These are phyloP conservation scores for Blastobotrys robertii DNA, from an alignment of 805 yeast genomes.

Conservation along the genomic window DNA sequence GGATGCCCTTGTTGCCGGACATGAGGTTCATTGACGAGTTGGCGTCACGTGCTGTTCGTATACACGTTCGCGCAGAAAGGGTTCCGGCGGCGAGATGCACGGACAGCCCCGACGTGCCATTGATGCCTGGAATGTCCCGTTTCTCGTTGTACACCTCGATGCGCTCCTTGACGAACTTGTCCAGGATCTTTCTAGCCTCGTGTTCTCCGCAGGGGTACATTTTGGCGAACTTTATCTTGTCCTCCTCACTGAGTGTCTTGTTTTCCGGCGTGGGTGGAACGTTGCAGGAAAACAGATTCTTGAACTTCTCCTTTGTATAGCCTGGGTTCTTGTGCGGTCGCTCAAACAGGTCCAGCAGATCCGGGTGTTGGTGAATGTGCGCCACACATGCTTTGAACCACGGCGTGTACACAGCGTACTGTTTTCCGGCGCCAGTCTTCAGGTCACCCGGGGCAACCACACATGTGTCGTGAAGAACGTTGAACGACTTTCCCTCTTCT, in stretches of 20 bases:
- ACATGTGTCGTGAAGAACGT: constrained; percentile 33
- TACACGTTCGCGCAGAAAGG: constrained; percentile 34
- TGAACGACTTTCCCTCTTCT: constrained; percentile 18
- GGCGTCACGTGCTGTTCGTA: constrained; percentile 13
- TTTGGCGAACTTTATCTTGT: constrained; percentile 16
- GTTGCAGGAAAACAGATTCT: background rate
- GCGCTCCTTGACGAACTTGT: constrained; percentile 14
- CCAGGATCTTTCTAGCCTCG: constrained; percentile 22
- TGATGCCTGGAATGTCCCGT: constrained; percentile 26
- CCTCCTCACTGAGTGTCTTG: constrained; percentile 5
- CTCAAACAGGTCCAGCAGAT: background rate
- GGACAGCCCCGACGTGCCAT: constrained; percentile 35
- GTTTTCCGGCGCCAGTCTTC: constrained; percentile 28
- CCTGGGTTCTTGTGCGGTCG: background rate
- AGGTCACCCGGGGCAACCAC: constrained; percentile 34
- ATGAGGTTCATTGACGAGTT: constrained; percentile 9
- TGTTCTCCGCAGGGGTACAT: constrained; percentile 30
- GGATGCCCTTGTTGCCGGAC: constrained; percentile 28
- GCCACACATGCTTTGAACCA: constrained; percentile 34
- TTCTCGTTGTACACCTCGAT: constrained; percentile 26
- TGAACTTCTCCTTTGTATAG: background rate
- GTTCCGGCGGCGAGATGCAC: constrained; percentile 39
- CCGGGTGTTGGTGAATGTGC: background rate
- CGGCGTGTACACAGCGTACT: constrained; percentile 36
- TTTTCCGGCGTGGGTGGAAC: background rate